Percentiles rank a stretch among this genome's conserved stretches.
phyloP scores from a whole-genome alignment of 2,329 filamentous ascomycete genomes.

The Colletotrichum sp. region DNA sequence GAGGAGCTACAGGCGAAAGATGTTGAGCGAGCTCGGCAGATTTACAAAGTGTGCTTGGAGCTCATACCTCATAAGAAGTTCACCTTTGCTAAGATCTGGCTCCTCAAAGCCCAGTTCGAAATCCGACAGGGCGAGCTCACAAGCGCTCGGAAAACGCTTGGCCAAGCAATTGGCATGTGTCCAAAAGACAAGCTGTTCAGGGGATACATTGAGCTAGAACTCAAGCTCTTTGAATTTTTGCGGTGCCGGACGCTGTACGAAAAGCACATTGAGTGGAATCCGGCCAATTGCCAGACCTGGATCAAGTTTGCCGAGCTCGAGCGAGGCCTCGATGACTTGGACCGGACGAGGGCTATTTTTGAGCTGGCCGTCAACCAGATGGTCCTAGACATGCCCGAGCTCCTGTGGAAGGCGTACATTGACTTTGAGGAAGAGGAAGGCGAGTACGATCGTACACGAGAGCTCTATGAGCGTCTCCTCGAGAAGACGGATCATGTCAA shows the following conservation, averaged over 20 bases:
- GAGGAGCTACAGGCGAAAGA: conserved; percentile 90
- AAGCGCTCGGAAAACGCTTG: conserved; percentile 85
- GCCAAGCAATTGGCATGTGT: conserved; percentile 89
- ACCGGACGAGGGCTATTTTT: conserved; percentile 88
- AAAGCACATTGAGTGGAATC: conserved; percentile 93
- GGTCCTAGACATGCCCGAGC: conserved; percentile 92
- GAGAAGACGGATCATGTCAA: conserved; percentile 98
- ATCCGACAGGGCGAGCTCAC: conserved; percentile 84
- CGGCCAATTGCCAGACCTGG: conserved; percentile 91
- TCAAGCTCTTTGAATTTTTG: conserved; percentile 92
- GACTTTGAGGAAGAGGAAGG: conserved; percentile 97
- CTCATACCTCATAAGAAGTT: conserved; percentile 95
- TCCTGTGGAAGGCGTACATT: conserved; percentile 98
- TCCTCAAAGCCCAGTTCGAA: conserved; percentile 92
- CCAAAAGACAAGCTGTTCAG: conserved; percentile 96
- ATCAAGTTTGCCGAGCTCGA: conserved; percentile 96
- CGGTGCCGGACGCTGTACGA: conserved; percentile 91
- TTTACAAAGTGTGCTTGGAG: conserved; percentile 87
- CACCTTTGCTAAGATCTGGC: conserved; percentile 96
- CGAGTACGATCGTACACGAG: conserved; percentile 83
- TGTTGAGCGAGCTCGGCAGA: conserved; percentile 78
- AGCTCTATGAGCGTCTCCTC: conserved; percentile 87
- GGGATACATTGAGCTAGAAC: conserved; percentile 91
- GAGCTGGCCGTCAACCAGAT: conserved; percentile 86
- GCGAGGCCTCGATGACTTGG: conserved; percentile 86